Evolutionary conservation across 306 rosid genomes (phyloP), one percentile per base, ranked within the genome.

Genomic region (Prosopis cineraria): DNA sequence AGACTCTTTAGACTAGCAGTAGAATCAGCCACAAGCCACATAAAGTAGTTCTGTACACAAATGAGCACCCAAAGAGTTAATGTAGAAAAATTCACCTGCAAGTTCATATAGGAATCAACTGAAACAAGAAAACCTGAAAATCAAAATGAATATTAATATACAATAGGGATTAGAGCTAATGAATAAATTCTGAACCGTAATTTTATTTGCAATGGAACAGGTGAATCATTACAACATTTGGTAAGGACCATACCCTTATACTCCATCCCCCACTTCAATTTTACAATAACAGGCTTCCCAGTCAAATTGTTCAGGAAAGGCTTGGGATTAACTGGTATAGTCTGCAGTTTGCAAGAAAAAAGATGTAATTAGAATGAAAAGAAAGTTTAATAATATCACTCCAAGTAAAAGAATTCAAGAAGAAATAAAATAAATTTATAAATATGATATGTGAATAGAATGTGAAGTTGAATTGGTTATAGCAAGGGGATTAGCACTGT

Each of bases 221-320:
- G 10, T 56, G 41, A 68, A 69, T 68, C 69, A 6, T 14, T 27
- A 5, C n/a, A 20, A 8, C 3, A 70, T 1, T 50, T 13, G 71
- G 19, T 34, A 34, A 43, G 24, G 13, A 45, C 0, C 68, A 19
- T 83, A 86, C 89, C 89, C 64, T 86, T 86, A 80, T 86, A 86
- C 72, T 86, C 89, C 89, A 86, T 86, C 71, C 89, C 89, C 89
- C 89, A 86, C 79, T 86, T 86, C 0, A 86, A 72, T 66, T 86
- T 86, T 19, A 86, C 89, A 78, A 86, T 86, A 20, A 86, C 89
- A 47, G 47, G 87, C 63, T 86, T 86, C 63, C 89, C 89, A n/a
- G 89, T 86, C 87, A 86, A 83, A 83, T 86, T 86, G 81, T 86
- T 86, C 87, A 86, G 74, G 84, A 86, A 86, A 33, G 89, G 89